Percentiles rank a stretch among this genome's conserved stretches.
These are phyloP conservation scores for Aspergillus wentii DNA, from an alignment of 495 filamentous ascomycete genomes.

Conservation along the genomic window DNA sequence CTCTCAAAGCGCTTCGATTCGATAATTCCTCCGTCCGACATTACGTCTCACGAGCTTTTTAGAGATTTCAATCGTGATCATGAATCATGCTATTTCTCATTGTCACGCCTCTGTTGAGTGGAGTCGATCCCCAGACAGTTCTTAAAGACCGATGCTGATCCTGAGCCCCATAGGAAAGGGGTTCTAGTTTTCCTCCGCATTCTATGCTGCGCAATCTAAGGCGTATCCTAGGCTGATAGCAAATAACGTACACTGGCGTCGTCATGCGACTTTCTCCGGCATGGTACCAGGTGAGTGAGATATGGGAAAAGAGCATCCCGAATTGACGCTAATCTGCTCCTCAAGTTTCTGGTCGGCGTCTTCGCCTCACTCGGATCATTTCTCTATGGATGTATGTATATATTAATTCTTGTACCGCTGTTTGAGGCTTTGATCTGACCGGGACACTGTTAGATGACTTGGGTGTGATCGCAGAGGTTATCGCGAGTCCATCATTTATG, in stretches of 20 bases:
- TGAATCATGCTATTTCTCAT: slow-evolving; percentile 3
- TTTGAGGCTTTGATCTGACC: too few species aligned
- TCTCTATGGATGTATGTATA: slow-evolving; percentile 48
- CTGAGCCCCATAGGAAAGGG: slow-evolving; percentile 10
- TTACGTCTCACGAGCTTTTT: too few species aligned
- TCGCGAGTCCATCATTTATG: slow-evolving; percentile 46
- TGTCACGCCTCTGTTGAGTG: slow-evolving; percentile 7
- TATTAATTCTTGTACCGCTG: slow-evolving; percentile 11
- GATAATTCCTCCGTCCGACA: too few species aligned
- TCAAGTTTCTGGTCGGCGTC: slow-evolving; percentile 56
- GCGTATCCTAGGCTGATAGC: too few species aligned
- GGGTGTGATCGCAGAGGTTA: slow-evolving; percentile 59
- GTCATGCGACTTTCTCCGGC: slow-evolving; percentile 50
- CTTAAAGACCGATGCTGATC: slow-evolving; percentile 16
- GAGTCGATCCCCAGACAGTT: slow-evolving; percentile 14
- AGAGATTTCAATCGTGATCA: not conserved
- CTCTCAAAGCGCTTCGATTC: too few species aligned
- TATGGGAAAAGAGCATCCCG: too few species aligned
- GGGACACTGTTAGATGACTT: slow-evolving; percentile 44
- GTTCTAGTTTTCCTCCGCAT: too few species aligned
- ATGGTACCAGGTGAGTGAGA: slow-evolving; percentile 50
- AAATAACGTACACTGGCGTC: slow-evolving; percentile 2
- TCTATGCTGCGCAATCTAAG: too few species aligned
- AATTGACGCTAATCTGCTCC: slow-evolving; percentile 13
- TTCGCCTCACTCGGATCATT: slow-evolving; percentile 60